Conservation (phyloP, 495 filamentous ascomycete genomes). For the Pseudotulostoma volvatum region DNA sequence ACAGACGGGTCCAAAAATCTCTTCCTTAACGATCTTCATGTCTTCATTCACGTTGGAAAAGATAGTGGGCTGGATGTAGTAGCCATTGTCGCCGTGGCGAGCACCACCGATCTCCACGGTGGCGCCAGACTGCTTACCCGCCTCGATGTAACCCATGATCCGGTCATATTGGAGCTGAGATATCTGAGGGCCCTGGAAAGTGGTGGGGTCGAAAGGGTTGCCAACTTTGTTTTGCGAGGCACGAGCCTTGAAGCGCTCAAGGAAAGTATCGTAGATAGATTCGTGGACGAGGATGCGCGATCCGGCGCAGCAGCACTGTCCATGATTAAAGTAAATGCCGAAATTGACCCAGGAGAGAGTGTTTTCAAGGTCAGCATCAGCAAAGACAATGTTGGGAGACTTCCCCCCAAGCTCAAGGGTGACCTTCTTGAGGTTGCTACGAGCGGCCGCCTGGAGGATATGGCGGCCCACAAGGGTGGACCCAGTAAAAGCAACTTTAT, state of each 20-base stretch:
- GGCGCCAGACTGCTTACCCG: constrained; percentile 75
- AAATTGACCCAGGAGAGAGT: constrained; percentile 98
- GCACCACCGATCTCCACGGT: constrained; percentile 72
- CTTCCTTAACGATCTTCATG: constrained; percentile 98
- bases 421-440: constrained; percentile 96
- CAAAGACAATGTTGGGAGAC: constrained; percentile 94
- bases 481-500: constrained; percentile 98
- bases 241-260: constrained; percentile 74
- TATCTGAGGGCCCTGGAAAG: constrained; percentile 97
- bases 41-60: constrained; percentile 76
- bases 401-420: constrained; percentile 98
- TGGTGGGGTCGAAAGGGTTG: constrained; percentile 72
- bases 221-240: constrained; percentile 72
- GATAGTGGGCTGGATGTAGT: constrained; percentile 96
- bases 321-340: constrained; percentile 98
- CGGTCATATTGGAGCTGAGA: constrained; percentile 90
- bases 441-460: constrained; percentile 91
- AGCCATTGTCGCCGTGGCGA: constrained; percentile 78
- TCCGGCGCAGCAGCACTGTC: constrained; percentile 95
- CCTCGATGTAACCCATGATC: constrained; percentile 94
- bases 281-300: constrained; percentile 94
- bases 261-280: constrained; percentile 88
- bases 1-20: constrained; percentile 95
- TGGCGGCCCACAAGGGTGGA: constrained; percentile 78
- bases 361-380: constrained; percentile 90